These are phyloP conservation scores for Closterium sp. DNA, from an alignment of 139 green algal species.

Conservation along the genomic window DNA sequence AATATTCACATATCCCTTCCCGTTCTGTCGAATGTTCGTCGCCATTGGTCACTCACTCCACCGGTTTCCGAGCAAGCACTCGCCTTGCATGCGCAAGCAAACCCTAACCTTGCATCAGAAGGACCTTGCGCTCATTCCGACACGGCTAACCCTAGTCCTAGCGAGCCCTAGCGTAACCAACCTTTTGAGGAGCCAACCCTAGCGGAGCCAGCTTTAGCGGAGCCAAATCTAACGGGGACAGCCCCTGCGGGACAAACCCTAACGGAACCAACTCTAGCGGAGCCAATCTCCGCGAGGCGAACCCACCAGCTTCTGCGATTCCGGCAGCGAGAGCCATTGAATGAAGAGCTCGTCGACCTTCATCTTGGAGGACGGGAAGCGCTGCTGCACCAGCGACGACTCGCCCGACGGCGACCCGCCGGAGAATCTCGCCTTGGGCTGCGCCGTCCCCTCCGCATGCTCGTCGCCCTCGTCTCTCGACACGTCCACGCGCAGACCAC, in stretches of 20 bases:
- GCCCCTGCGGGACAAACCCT: neutral
- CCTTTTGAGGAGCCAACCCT: neutral
- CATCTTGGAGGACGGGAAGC: constrained; percentile 71
- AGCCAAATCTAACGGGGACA: neutral
- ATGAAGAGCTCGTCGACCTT: constrained; percentile 97
- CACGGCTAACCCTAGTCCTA: neutral
- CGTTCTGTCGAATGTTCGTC: neutral
- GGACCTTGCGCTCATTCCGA: neutral
- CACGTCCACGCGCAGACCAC: neutral
- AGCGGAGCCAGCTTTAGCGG: neutral
- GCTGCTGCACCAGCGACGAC: constrained; percentile 24
- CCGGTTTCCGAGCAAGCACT: neutral
- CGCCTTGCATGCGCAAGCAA: neutral
- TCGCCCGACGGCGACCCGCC: neutral
- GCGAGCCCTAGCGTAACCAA: neutral
- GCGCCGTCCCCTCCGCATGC: neutral
- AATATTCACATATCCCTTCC: neutral
- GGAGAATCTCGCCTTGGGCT: neutral
- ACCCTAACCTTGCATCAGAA: constrained; percentile 16
- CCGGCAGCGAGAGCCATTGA: constrained; percentile 87
- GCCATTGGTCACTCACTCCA: neutral
- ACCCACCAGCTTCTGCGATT: constrained; percentile 84
- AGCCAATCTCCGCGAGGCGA: neutral
- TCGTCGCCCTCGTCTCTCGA: neutral
- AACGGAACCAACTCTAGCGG: neutral